Evolutionary conservation across 352 stramenopile species (phyloP), one percentile per base, ranked within the genome.

Genomic region (Phytophthora brassicae): DNA sequence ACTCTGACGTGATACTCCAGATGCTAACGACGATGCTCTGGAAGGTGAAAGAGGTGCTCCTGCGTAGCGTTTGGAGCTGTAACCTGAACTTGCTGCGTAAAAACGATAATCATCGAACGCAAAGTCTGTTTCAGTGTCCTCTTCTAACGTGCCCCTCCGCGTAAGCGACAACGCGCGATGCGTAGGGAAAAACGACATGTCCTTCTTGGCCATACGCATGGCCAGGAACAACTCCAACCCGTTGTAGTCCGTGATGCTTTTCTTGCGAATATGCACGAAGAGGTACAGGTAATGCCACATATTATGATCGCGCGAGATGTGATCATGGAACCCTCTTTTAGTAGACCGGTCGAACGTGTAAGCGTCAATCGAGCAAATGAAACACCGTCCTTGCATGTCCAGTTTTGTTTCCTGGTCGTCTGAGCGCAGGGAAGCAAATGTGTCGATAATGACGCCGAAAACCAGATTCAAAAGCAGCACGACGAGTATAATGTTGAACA

Each of bases 261-360:
- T 92, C 59, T 89, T 89, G 53, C 76, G 75, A 53, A 92, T 89
- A 56, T 92, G 83, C 12, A 90, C 83, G 50, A 92, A 90, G 4
- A 92, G 55, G 28, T 81, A 90, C 24, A 92, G 70, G 56, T 92
- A 92, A 52, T 90, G 75, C 81, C 81, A 92, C 75, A 90, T 87
- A 60, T 90, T 92, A 69, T 92, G 83, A 28, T 92, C 79, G 20
- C 65, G 72, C 52, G 85, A 84, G 38, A 89, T 87, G 47, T 92
- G 83, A 22, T 89, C 70, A 35, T 89, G 77, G 55, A 92, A 92
- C 11, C 83, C 83, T 43, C 77, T 61, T 48, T 84, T 88, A 6
- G 77, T 92, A 1, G 64, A 47, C 31, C 81, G 77, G 44, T 92
- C 80, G 29, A 92, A 92, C 1, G 81, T 84, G 68, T 90, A 90